These are phyloP conservation scores for Aureobasidium sp. DNA, from an alignment of 2,329 filamentous ascomycete species.

Conservation along the genomic window DNA sequence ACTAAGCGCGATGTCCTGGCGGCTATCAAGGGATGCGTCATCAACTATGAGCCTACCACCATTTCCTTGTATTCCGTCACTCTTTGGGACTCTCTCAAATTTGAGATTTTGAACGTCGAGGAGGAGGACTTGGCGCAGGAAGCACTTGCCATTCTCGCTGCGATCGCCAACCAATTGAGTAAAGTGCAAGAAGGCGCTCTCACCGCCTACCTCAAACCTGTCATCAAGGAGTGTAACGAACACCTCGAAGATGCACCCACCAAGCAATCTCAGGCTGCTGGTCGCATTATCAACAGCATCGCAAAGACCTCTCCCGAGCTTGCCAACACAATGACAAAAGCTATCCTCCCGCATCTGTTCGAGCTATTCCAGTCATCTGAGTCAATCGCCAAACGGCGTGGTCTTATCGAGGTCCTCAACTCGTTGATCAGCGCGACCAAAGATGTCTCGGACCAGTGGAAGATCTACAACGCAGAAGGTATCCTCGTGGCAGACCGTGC, in stretches of 20 bases:
- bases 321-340: conserved; percentile 47
- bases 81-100: conserved; percentile 61
- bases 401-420: conserved; percentile 52
- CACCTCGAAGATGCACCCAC: conserved; percentile 60
- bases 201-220: conserved; percentile 48
- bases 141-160: conserved; percentile 46
- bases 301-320: conserved; percentile 47
- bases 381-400: conserved; percentile 53
- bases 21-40: conserved; percentile 51
- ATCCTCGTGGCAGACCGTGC: conserved; percentile 15
- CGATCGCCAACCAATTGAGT: conserved; percentile 49
- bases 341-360: conserved; percentile 49
- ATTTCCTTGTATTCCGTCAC: conserved; percentile 56
- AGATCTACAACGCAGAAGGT: conserved; percentile 20
- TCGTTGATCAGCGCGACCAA: conserved; percentile 50
- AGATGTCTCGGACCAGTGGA: conserved; percentile 49
- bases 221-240: conserved; percentile 60
- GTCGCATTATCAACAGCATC: conserved; percentile 50
- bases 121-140: conserved; percentile 57
- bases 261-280: conserved; percentile 58
- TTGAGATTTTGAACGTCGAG: conserved; percentile 58
- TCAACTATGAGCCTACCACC: conserved; percentile 50
- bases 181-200: conserved; percentile 38
- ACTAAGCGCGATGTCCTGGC: conserved; percentile 62
- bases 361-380: conserved; percentile 53